These are phyloP conservation scores for Crucibulum laeve DNA, from an alignment of 768 basidiomycete species.

Conservation along the genomic window DNA sequence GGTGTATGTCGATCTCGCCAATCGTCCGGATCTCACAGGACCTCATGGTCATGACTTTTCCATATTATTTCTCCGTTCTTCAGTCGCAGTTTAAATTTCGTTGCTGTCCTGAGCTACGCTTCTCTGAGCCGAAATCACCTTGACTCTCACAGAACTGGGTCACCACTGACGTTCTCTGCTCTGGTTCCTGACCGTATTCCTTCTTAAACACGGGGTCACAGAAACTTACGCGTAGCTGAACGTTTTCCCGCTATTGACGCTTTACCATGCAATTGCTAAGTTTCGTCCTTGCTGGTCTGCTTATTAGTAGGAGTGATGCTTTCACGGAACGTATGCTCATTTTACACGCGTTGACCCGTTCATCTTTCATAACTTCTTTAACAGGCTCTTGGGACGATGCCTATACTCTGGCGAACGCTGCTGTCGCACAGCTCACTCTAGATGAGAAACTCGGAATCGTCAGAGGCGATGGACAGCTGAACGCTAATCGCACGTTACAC, in stretches of 20 bases:
- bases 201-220: no score
- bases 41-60: neutral
- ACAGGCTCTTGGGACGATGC: slow-evolving; percentile 45
- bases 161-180: no score
- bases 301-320: neutral
- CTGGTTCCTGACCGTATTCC: no score
- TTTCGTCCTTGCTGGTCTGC: neutral
- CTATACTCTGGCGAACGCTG: slow-evolving; percentile 29
- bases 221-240: no score
- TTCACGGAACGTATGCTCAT: neutral
- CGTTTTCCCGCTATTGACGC: neutral
- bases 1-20: no score
- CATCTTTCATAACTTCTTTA: neutral
- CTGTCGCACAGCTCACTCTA: slow-evolving; percentile 33
- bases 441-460: slow-evolving; percentile 44
- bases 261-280: neutral
- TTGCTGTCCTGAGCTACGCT: no score
- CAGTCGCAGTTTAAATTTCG: neutral
- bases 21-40: no score
- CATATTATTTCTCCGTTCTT: neutral
- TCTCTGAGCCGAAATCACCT: no score
- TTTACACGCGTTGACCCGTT: neutral
- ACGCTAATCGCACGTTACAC: slow-evolving; percentile 23
- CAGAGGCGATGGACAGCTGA: slow-evolving; percentile 41
- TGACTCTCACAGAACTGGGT: no score